Evolutionary conservation across 2,329 filamentous ascomycete species (phyloP).

Genomic region (Microcyclospora tardicrescens): DNA sequence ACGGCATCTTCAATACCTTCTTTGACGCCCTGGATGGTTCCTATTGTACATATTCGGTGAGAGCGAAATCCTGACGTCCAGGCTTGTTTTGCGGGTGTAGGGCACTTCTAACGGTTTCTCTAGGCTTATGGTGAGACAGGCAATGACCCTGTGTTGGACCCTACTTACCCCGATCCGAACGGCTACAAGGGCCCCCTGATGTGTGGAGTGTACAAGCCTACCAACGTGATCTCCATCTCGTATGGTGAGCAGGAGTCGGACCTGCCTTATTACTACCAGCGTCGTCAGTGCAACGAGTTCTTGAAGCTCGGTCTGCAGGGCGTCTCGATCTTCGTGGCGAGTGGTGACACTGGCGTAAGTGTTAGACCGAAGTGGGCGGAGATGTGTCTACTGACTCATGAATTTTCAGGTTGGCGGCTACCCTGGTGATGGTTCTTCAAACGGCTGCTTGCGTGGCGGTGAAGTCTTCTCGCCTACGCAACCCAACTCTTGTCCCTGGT

Average conservation of each 20-base stretch:
- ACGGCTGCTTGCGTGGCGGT: constrained; percentile 15
- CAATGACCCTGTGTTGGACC: constrained; percentile 36
- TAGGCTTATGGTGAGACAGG: constrained; percentile 25
- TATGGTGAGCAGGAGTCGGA: constrained; percentile 45
- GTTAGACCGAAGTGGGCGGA: background rate
- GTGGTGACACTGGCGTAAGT: constrained; percentile 34
- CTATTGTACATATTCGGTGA: background rate
- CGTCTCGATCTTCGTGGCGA: constrained; percentile 36
- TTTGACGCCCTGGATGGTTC: constrained; percentile 21
- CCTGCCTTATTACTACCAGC: constrained; percentile 42
- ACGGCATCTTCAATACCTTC: constrained; percentile 33
- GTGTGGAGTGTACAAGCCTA: constrained; percentile 39
- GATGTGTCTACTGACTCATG: background rate
- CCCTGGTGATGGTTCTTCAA: constrained; percentile 13
- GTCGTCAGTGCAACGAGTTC: constrained; percentile 33
- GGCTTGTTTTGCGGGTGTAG: constrained; percentile 32
- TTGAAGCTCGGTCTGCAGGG: constrained; percentile 40
- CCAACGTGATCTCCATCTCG: constrained; percentile 47
- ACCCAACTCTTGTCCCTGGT: constrained; percentile 17
- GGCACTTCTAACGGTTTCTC: constrained; percentile 24
- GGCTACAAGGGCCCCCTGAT: constrained; percentile 37
- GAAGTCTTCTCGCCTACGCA: constrained; percentile 16
- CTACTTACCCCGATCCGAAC: constrained; percentile 35
- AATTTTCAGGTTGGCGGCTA: background rate
- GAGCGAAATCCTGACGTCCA: background rate